A percentile compares a stretch with the other conserved stretches of the same genome.
These are phyloP conservation scores for Chlorella sp. DNA, from an alignment of 139 green algal species.

Conservation along the genomic window DNA sequence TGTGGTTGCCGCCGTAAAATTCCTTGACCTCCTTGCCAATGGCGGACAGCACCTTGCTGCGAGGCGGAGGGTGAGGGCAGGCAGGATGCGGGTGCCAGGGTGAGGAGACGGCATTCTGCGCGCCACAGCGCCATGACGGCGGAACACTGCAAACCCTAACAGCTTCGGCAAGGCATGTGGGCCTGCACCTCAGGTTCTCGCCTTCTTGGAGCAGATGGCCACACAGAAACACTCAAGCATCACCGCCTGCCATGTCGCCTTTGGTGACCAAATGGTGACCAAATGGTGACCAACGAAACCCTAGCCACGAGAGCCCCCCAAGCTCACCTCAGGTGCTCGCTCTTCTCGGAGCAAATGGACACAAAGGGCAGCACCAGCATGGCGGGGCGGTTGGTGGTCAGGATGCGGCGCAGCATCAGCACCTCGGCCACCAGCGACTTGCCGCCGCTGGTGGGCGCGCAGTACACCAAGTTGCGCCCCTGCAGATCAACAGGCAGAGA, in stretches of 20 bases:
- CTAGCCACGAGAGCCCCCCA: too few species aligned
- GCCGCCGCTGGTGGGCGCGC: slow-evolving; percentile 85
- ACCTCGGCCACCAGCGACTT: slow-evolving; percentile 91
- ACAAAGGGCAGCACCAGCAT: slow-evolving; percentile 72
- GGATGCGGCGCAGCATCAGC: slow-evolving; percentile 75
- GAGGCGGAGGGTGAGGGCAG: slow-evolving; percentile 23
- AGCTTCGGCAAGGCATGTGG: too few species aligned
- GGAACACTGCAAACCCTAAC: too few species aligned
- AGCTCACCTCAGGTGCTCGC: slow-evolving; percentile 39
- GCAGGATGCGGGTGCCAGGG: too few species aligned
- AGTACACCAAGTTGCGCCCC: slow-evolving; percentile 79
- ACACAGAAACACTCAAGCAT: slow-evolving; percentile 50
- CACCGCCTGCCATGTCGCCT: neutral
- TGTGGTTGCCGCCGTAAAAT: slow-evolving; percentile 35
- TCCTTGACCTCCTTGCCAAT: slow-evolving; percentile 38
- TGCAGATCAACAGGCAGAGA: neutral
- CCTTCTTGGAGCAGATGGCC: slow-evolving; percentile 71
- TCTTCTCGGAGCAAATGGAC: slow-evolving; percentile 72
- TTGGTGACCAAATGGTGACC: too few species aligned
- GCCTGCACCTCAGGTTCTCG: too few species aligned
- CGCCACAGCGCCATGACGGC: too few species aligned
- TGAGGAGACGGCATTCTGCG: too few species aligned
- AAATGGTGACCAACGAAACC: too few species aligned
- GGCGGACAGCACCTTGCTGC: slow-evolving; percentile 54
- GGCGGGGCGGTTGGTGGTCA: slow-evolving; percentile 33